These are phyloP conservation scores for Dichotomopilus funicola DNA, from an alignment of 2,329 filamentous ascomycete genomes.

Conservation along the genomic window DNA sequence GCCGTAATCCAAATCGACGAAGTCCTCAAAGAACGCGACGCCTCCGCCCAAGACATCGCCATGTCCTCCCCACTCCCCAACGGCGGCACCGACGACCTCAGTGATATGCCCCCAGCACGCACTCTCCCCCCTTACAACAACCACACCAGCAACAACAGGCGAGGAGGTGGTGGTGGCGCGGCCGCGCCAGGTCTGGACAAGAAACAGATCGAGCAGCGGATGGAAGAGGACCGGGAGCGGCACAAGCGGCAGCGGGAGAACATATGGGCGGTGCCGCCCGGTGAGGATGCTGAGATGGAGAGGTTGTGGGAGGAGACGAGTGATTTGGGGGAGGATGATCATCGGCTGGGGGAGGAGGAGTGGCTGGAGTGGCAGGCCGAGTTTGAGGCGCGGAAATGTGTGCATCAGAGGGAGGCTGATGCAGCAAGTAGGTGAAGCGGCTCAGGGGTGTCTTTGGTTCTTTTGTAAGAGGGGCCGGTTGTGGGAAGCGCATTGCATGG, in stretches of 20 bases:
- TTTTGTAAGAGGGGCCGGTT: background rate
- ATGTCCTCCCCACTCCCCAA: constrained; percentile 42
- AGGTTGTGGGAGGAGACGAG: constrained; percentile 83
- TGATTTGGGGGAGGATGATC: constrained; percentile 82
- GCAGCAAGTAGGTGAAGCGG: constrained; percentile 6
- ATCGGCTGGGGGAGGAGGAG: constrained; percentile 70
- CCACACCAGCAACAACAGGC: constrained; percentile 19
- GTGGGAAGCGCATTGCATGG: constrained; percentile 4
- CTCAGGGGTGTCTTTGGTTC: background rate
- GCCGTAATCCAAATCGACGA: constrained; percentile 76
- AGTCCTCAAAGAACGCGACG: constrained; percentile 72
- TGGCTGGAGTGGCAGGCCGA: constrained; percentile 39
- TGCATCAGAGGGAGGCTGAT: constrained; percentile 28
- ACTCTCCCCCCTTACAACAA: constrained; percentile 28
- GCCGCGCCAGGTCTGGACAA: constrained; percentile 56
- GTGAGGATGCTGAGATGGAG: constrained; percentile 63
- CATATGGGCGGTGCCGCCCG: constrained; percentile 78
- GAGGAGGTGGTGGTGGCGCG: too few species aligned
- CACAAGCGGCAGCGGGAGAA: constrained; percentile 89
- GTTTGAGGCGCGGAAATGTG: constrained; percentile 31
- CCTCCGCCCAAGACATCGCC: constrained; percentile 49
- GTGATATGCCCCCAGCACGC: constrained; percentile 37
- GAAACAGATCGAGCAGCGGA: constrained; percentile 86
- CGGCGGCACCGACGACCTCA: constrained; percentile 28
- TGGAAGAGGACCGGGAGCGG: constrained; percentile 91